Base-by-base conservation (phyloP, 2,329 filamentous ascomycete genomes). In the Alternaria angustiovoidea region DNA sequence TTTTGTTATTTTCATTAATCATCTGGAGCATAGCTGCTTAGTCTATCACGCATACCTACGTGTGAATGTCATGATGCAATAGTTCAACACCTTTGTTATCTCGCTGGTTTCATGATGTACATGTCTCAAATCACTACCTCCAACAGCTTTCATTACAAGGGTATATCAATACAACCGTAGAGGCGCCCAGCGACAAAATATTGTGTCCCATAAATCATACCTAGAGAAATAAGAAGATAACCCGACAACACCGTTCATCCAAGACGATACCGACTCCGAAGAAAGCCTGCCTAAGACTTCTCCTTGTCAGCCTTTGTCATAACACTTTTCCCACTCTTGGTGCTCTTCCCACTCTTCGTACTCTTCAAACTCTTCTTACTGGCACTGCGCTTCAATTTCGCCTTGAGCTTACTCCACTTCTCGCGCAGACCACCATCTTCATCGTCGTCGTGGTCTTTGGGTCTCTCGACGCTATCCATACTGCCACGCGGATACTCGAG, bases 401-500 rank as follows among this genome's bases (percentile, higher is more conserved):
- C 74, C 58, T 78, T 78, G 59, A 78, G 70, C 51, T 68, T 75
- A 61, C 68, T 73, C 75, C 75, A 78, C 48, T 73, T 77, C 39
- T 72, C 70, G n/a, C 70, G 66, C 26, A 77, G 43, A 42, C 57
- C 67, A 30, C 55, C 59, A 32, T 61, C 61, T 14, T 62, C 57
- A n/a, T 64, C 60, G 20, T 68, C 64, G 2, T 57, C 52, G 14
- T 59, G 61, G 7, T 61, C 64, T 8, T 38, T 39, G 18, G 52
- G 39, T 18, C 62, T 20, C 4, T 57, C 57, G 4, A 63, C 58
- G 18, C 68, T 72, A 11, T 74, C 72, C 24, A 70, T 49, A 42
- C 66, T 68, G 16, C 66, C 66, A 18, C 66, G 52, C 2, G 66
- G 66, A 6, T 68, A 68, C 39, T 68, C 53, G 3, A 62, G 51